These are phyloP conservation scores for Boletus sp. DNA, from an alignment of 1,284 basidiomycete genomes.

Conservation along the genomic window DNA sequence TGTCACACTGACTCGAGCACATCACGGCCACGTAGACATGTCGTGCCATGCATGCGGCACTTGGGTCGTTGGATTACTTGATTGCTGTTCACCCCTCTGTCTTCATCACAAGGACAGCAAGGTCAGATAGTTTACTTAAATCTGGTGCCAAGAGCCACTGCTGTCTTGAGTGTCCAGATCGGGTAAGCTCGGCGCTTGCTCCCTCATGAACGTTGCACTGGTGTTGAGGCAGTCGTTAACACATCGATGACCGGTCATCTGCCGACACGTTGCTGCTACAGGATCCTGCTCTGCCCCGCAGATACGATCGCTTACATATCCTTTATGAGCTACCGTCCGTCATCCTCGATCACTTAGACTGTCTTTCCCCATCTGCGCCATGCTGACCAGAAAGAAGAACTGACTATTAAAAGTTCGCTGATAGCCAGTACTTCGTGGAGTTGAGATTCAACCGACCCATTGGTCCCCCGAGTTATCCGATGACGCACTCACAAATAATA, in stretches of 20 bases:
- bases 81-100: conserved; percentile 7
- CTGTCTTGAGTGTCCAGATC: conserved; percentile 16
- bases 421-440: conserved; percentile 19
- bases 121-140: conserved; percentile 23
- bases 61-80: conserved; percentile 25
- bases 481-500: conserved; percentile 5
- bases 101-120: conserved; percentile 2
- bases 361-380: background rate
- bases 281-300: background rate
- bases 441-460: conserved; percentile 1
- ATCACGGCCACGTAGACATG: conserved; percentile 45
- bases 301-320: conserved; percentile 8
- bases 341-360: conserved; percentile 11
- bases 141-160: conserved; percentile 13
- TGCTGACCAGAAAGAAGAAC: conserved; percentile 22
- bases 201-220: conserved; percentile 1
- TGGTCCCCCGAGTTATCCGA: conserved; percentile 18
- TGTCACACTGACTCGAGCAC: conserved; percentile 3
- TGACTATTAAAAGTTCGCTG: conserved; percentile 4
- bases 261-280: conserved; percentile 11
- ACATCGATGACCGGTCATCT: no score
- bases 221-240: conserved; percentile 9
- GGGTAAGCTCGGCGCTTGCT: conserved; percentile 14
- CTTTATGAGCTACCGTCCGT: conserved; percentile 20
- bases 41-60: conserved; percentile 49